Percentiles rank a stretch among this genome's conserved stretches.
phyloP scores from a whole-genome alignment of 2,329 filamentous ascomycete species.

The Pseudogymnoascus sp. region DNA sequence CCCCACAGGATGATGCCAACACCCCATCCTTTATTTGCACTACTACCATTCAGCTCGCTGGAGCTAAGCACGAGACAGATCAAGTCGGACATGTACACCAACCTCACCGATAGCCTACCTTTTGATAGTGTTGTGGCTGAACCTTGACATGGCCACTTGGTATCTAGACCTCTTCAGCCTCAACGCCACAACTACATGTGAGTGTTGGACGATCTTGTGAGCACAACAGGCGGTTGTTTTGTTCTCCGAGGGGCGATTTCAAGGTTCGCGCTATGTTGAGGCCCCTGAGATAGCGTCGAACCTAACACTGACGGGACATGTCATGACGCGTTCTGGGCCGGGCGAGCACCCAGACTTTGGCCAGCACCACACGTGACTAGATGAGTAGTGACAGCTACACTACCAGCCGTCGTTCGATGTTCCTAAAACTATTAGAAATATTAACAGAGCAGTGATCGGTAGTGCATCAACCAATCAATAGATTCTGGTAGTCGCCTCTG shows the following conservation, averaged over 20 bases:
- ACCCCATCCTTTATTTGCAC: neutral
- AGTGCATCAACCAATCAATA: constrained; percentile 54
- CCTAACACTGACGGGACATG: neutral
- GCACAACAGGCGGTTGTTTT: neutral
- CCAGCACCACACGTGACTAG: neutral
- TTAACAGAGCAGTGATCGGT: constrained; percentile 51
- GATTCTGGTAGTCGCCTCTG: constrained; percentile 12
- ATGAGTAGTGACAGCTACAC: neutral
- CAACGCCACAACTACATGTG: neutral
- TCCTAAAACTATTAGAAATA: constrained; percentile 28
- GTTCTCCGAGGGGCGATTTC: neutral
- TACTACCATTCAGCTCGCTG: neutral
- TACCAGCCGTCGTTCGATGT: neutral
- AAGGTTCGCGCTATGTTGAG: neutral
- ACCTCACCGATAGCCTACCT: neutral
- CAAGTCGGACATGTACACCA: neutral
- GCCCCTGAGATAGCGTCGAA: neutral
- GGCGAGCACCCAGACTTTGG: neutral
- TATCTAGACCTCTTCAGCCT: neutral
- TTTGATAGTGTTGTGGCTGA: neutral
- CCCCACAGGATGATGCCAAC: neutral
- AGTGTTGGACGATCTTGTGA: too few species aligned
- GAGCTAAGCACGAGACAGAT: neutral
- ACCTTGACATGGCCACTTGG: neutral
- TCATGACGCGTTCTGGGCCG: neutral